A percentile compares a stretch with the other conserved stretches of the same genome.
These are phyloP conservation scores for Pinus taeda DNA, from an alignment of 75 land plant species.

Conservation along the genomic window DNA sequence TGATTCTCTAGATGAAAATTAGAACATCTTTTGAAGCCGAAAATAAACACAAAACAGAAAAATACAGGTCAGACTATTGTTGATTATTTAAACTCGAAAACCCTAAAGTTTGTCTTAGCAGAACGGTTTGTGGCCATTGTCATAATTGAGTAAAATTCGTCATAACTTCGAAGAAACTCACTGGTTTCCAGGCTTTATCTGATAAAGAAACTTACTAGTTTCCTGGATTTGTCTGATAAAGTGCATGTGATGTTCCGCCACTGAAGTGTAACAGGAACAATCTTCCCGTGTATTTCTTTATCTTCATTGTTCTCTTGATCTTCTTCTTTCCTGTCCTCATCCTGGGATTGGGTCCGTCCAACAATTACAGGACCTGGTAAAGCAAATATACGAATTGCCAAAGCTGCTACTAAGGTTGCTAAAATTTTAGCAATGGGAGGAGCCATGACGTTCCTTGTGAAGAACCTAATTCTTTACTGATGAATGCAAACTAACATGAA, in stretches of 20 bases:
- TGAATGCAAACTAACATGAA: no score
- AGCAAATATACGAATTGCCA: constrained; percentile 6
- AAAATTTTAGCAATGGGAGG: no score
- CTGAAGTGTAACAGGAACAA: constrained; percentile 50
- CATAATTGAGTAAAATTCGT: not conserved
- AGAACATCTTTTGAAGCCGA: not conserved
- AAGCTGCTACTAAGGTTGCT: not conserved
- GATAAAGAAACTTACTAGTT: constrained; percentile 45
- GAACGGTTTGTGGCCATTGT: not conserved
- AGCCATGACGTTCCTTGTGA: no score
- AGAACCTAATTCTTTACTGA: no score
- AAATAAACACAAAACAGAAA: not conserved
- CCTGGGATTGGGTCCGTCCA: not conserved
- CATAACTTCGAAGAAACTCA: constrained; percentile 12
- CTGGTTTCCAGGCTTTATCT: constrained; percentile 50
- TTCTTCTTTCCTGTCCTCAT: not conserved
- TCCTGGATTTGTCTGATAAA: constrained; percentile 48
- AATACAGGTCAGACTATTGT: not conserved
- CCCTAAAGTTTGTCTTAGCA: not conserved
- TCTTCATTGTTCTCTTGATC: not conserved
- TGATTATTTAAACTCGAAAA: not conserved
- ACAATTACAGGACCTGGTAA: not conserved
- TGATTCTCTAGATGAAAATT: no score
- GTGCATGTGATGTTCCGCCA: constrained; percentile 67
- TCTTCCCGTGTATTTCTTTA: constrained; percentile 13